Evolutionary conservation across 331 rosid genomes (phyloP).

Genomic region (Cucumis variabilis): DNA sequence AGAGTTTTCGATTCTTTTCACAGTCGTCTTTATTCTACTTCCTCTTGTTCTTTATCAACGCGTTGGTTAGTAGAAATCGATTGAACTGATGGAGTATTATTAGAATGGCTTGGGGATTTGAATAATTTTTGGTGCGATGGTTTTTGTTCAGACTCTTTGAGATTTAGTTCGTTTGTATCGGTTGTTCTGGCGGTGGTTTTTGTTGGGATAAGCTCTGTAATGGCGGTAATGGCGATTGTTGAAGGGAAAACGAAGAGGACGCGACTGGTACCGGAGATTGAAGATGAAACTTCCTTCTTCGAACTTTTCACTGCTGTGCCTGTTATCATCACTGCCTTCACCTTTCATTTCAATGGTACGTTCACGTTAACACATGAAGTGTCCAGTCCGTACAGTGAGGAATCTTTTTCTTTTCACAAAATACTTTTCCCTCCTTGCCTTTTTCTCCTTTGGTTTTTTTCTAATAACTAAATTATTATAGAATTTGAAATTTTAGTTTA

Average conservation of each 20-base stretch:
- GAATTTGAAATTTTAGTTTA: no score
- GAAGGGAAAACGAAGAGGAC: slow-evolving; percentile 75
- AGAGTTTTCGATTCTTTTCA: slow-evolving; percentile 66
- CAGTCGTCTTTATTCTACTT: slow-evolving; percentile 63
- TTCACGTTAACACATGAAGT: background rate
- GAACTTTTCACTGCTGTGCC: slow-evolving; percentile 96
- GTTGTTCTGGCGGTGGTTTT: slow-evolving; percentile 83
- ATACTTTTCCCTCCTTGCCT: no score
- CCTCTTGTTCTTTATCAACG: slow-evolving; percentile 74
- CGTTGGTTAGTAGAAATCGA: slow-evolving; percentile 60
- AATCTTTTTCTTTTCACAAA: background rate
- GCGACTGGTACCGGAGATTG: slow-evolving; percentile 67
- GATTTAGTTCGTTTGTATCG: slow-evolving; percentile 79
- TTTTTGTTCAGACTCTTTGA: slow-evolving; percentile 65
- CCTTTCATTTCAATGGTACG: slow-evolving; percentile 90
- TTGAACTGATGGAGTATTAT: no score
- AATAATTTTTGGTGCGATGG: no score
- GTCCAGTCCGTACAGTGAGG: background rate
- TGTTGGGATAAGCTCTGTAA: slow-evolving; percentile 74
- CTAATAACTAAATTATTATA: no score
- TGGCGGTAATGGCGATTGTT: slow-evolving; percentile 76
- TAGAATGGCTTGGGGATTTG: background rate
- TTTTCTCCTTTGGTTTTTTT: no score
- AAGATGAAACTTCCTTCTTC: slow-evolving; percentile 73
- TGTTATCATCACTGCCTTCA: slow-evolving; percentile 90